Base-by-base conservation (phyloP, 345 rosid genomes). In the Combretum micranthum region DNA sequence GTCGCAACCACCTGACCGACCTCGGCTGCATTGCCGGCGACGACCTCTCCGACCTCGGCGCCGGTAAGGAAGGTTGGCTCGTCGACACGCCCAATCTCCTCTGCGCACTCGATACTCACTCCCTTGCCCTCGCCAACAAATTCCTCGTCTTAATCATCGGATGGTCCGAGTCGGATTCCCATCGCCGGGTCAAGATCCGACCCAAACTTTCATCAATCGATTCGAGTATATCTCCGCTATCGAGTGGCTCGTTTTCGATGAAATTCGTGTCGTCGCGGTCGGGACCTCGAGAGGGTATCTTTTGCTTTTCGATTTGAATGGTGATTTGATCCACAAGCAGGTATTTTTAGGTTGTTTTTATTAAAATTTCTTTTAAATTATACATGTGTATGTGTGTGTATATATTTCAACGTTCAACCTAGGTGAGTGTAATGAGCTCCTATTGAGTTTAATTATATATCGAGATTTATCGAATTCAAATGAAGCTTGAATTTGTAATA, bases 51-150 rank as follows among this genome's bases (percentile, higher is more conserved):
- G 89, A 89, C 15, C 71, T 93, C 39, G 96, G 97, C 25, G 96
- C 99, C 3, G 99, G 99, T 2, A 85, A 83, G 66, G 97, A 93
- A 70, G 94, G 96, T 2, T 89, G 99, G 99, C 85, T 89, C 2
- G 83, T 71, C 21, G 75, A 87, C 47, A 77, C 76, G 25, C 86
- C 91, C 0, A 74, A 72, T 63, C 72, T 89, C 22, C 68, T 74
- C 5, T 82, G 82, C 75, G 89, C 99, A 1, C 85, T 89, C 17
- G 96, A 85, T 67, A 65, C 77, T 21, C 88, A 85, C 64, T 77
- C 84, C 37, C 39, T 89, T 56, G 90, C 97, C 61, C 61, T 89
- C 62, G 87, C 97, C 59, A 80, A 79, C 67, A 76, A 78, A 15
- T 71, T 32, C 61, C 55, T 80, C 49, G 66, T 89, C 19, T 48